Evolutionary conservation across 768 basidiomycete genomes (phyloP).

Genomic region (Rossbeevera mucosa): DNA sequence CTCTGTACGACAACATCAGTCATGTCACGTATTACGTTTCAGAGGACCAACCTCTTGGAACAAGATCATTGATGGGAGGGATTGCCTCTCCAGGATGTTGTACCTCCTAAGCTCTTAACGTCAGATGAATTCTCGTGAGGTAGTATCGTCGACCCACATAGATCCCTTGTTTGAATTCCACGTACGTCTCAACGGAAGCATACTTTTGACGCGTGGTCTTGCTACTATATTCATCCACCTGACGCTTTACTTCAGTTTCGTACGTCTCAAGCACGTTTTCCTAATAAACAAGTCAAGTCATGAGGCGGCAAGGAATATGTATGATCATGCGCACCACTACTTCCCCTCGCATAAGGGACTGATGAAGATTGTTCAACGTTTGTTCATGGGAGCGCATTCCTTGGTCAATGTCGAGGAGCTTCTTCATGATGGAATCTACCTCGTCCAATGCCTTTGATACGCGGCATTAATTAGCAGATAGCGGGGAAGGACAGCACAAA

Average conservation of each 20-base stretch:
- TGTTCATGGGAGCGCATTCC: constrained; percentile 57
- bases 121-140: constrained; percentile 6
- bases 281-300: constrained; percentile 32
- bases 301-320: not conserved
- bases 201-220: constrained; percentile 81
- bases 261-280: constrained; percentile 50
- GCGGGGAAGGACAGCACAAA: constrained; percentile 24
- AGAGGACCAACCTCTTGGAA: constrained; percentile 55
- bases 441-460: constrained; percentile 46
- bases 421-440: constrained; percentile 65
- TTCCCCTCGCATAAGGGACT: constrained; percentile 51
- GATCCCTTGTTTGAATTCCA: constrained; percentile 57
- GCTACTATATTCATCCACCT: constrained; percentile 43
- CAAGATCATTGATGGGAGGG: constrained; percentile 72
- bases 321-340: constrained; percentile 47
- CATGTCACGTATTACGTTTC: no score
- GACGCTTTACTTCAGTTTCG: constrained; percentile 38
- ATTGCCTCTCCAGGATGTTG: constrained; percentile 62
- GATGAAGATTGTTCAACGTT: constrained; percentile 51
- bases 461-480: not conserved
- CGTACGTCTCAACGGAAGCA: constrained; percentile 55
- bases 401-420: constrained; percentile 59
- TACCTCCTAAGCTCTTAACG: constrained; percentile 47
- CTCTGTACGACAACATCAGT: constrained; percentile 43
- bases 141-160: constrained; percentile 46